These are phyloP conservation scores for Magnusiomyces sp. DNA, from an alignment of 1,139 yeast genomes.

Conservation along the genomic window DNA sequence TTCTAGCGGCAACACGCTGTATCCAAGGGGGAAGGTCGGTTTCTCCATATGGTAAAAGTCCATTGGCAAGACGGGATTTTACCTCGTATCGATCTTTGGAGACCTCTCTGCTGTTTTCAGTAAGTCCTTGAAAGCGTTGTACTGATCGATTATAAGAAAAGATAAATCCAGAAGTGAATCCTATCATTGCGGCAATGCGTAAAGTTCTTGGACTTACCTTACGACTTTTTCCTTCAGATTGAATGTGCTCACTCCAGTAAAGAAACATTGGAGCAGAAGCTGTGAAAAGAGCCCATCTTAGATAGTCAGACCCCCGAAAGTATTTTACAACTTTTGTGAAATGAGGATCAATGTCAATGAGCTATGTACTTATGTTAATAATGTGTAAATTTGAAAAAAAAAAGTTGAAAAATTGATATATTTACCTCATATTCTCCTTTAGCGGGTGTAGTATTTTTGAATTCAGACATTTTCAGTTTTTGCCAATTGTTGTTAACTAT, in stretches of 20 bases:
- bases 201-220: slow-evolving; percentile 50
- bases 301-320: slow-evolving; percentile 62
- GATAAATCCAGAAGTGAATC: slow-evolving; percentile 64
- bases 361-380: slow-evolving; percentile 17
- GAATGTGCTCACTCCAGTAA: slow-evolving; percentile 47
- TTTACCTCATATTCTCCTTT: slow-evolving; percentile 14
- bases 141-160: slow-evolving; percentile 56
- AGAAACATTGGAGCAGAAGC: slow-evolving; percentile 59
- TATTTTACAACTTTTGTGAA: slow-evolving; percentile 64
- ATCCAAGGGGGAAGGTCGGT: slow-evolving; percentile 58
- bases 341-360: slow-evolving; percentile 75
- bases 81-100: slow-evolving; percentile 65
- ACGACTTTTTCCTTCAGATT: slow-evolving; percentile 47
- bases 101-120: slow-evolving; percentile 69
- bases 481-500: no score
- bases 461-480: slow-evolving; percentile 13
- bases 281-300: slow-evolving; percentile 53
- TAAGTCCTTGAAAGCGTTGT: slow-evolving; percentile 70
- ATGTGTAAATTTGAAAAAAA: background rate
- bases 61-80: slow-evolving; percentile 57
- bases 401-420: background rate
- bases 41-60: slow-evolving; percentile 53
- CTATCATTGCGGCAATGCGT: slow-evolving; percentile 51
- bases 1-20: slow-evolving; percentile 70
- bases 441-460: slow-evolving; percentile 13